A percentile compares a stretch with the other conserved stretches of the same genome.
Conservation (phyloP, 805 yeast species). For the Candida ortonii region DNA sequence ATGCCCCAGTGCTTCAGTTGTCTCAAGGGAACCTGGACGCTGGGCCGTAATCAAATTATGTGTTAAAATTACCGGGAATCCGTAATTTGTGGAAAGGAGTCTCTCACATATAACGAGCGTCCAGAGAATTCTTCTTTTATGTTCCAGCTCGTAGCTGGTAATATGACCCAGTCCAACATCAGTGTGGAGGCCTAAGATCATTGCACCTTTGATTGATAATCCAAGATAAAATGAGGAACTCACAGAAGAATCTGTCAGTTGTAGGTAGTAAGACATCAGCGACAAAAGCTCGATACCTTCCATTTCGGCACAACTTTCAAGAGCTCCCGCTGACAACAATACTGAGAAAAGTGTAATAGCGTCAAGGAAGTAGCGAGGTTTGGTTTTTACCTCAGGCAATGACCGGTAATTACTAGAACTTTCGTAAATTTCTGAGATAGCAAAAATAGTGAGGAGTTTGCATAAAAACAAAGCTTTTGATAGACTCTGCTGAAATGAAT, state of each 20-base stretch:
- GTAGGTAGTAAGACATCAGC: slow-evolving; percentile 67
- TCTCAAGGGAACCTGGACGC: too few relatives aligned
- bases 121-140: slow-evolving; percentile 29
- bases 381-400: background rate
- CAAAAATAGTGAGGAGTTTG: slow-evolving; percentile 60
- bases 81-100: slow-evolving; percentile 61
- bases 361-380: slow-evolving; percentile 41
- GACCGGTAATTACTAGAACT: slow-evolving; percentile 25
- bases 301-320: slow-evolving; percentile 64
- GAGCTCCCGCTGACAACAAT: too few relatives aligned
- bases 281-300: slow-evolving; percentile 65
- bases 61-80: slow-evolving; percentile 68
- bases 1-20: too few relatives aligned
- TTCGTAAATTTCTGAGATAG: slow-evolving; percentile 70
- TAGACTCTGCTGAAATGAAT: slow-evolving; percentile 43
- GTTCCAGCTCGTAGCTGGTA: slow-evolving; percentile 37
- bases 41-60: slow-evolving; percentile 56
- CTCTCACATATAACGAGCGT: too few relatives aligned
- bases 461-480: slow-evolving; percentile 69
- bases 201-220: slow-evolving; percentile 72
- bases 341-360: too few relatives aligned
- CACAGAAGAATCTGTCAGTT: slow-evolving; percentile 69
- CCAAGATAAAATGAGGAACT: slow-evolving; percentile 68
- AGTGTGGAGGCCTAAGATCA: slow-evolving; percentile 41
- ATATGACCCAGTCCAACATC: too few relatives aligned